phyloP scores from a whole-genome alignment of 192 early-diverging fungal genomes.

The Haplosporangium gracile region DNA sequence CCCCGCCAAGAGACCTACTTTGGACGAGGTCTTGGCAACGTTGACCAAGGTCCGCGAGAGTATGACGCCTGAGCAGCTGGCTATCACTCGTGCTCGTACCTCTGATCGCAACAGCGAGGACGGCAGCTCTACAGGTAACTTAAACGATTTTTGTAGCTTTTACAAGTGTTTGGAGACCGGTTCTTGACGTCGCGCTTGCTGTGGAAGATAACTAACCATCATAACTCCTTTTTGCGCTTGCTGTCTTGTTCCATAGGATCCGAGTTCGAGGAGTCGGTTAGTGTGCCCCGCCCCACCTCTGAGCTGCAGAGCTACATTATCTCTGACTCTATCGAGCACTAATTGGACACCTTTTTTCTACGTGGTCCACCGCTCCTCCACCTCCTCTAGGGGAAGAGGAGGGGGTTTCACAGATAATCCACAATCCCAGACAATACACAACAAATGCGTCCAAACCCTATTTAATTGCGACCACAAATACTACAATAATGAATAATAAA shows the following conservation, averaged over 20 bases:
- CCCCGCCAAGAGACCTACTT: slow-evolving; percentile 33
- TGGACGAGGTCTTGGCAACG: slow-evolving; percentile 35
- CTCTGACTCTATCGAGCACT: neutral
- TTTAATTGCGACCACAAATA: neutral
- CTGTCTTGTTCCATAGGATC: slow-evolving; percentile 4
- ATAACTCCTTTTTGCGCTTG: neutral
- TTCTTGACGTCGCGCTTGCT: neutral
- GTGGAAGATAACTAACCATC: neutral
- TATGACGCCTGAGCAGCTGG: slow-evolving; percentile 25
- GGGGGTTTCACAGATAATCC: neutral
- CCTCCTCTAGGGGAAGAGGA: neutral
- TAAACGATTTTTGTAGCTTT: neutral
- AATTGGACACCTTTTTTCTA: neutral
- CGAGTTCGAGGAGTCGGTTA: slow-evolving; percentile 35
- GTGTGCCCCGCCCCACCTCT: slow-evolving; percentile 46
- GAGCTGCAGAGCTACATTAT: slow-evolving; percentile 40
- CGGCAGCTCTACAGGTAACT: neutral
- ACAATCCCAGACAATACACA: neutral
- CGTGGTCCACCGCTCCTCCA: neutral
- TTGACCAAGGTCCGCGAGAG: slow-evolving; percentile 2
- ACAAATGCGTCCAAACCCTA: neutral
- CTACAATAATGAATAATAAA: no score
- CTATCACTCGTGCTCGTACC: slow-evolving; percentile 19
- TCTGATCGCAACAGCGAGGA: neutral
- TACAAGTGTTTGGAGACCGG: neutral